Evolutionary conservation across 306 rosid genomes (phyloP).

Genomic region (Sicyos edulis): DNA sequence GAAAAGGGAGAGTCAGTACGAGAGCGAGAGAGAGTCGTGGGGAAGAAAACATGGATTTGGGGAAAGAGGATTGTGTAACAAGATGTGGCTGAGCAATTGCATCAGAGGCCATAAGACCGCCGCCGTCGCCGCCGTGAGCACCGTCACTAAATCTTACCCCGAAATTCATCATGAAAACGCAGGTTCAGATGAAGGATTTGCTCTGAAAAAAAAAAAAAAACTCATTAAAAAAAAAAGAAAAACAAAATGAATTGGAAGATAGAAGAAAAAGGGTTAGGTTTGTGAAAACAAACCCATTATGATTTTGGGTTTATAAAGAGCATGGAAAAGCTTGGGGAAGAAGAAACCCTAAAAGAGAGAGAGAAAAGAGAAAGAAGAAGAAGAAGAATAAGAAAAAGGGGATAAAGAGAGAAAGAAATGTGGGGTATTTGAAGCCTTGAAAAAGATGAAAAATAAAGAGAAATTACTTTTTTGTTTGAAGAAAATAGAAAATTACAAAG

Average conservation of each 20-base stretch:
- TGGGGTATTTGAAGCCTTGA: constrained; percentile 76
- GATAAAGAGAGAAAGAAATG: constrained; percentile 45
- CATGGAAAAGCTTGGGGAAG: constrained; percentile 41
- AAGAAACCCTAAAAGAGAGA: constrained; percentile 8
- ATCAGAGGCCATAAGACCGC: constrained; percentile 55
- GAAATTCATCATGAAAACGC: background rate
- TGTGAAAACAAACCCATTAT: background rate
- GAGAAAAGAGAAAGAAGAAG: background rate
- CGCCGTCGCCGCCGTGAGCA: constrained; percentile 36
- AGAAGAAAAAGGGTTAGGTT: background rate
- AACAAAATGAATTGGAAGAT: background rate
- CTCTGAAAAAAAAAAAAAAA: background rate
- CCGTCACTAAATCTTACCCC: constrained; percentile 31
- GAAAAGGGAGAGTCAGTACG: constrained; percentile 28
- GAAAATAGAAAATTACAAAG: too few species aligned
- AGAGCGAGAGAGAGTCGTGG: constrained; percentile 89
- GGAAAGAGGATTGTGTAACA: constrained; percentile 52
- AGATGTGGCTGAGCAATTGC: constrained; percentile 71
- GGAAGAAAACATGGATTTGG: constrained; percentile 88
- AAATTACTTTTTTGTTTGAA: background rate
- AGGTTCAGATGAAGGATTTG: background rate
- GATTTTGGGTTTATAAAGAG: background rate
- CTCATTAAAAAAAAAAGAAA: background rate
- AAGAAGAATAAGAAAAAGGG: constrained; percentile 25
- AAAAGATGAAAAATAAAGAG: background rate